A percentile compares a stretch with the other conserved stretches of the same genome.
Evolutionary conservation across 805 yeast species (phyloP).

Genomic region (Blastobotrys americana): DNA sequence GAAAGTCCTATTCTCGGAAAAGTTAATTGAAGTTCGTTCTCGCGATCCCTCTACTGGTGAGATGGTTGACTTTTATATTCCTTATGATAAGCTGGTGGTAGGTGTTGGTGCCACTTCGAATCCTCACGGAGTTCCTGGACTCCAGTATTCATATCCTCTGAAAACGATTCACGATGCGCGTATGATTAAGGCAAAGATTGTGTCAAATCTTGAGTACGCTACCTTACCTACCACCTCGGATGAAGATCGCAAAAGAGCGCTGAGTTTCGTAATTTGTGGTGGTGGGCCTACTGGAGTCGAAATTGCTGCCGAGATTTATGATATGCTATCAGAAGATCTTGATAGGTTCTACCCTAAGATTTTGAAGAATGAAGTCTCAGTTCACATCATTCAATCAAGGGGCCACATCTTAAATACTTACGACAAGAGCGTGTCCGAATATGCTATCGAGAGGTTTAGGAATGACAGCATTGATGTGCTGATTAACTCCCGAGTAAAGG

Average conservation of each 20-base stretch:
- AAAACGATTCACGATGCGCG: constrained; percentile 64
- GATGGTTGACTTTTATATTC: constrained; percentile 45
- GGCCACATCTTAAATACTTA: constrained; percentile 62
- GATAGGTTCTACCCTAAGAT: constrained; percentile 50
- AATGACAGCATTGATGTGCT: constrained; percentile 56
- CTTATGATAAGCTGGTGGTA: constrained; percentile 63
- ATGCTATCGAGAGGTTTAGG: constrained; percentile 56
- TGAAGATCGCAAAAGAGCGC: constrained; percentile 52
- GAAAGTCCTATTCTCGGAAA: constrained; percentile 48
- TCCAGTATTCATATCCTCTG: constrained; percentile 52
- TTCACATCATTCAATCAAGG: constrained; percentile 63
- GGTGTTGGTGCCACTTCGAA: constrained; percentile 65
- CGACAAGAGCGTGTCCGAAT: constrained; percentile 56
- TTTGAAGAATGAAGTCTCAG: constrained; percentile 54
- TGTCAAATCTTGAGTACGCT: constrained; percentile 51
- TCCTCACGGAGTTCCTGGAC: constrained; percentile 66
- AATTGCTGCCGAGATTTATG: constrained; percentile 65
- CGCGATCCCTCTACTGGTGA: constrained; percentile 37
- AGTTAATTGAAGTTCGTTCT: constrained; percentile 49
- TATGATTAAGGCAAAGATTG: constrained; percentile 47
- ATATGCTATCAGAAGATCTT: constrained; percentile 58
- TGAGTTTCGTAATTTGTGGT: constrained; percentile 63
- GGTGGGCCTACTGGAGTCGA: constrained; percentile 76
- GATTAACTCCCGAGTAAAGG: constrained; percentile 57
- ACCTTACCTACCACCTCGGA: constrained; percentile 58